These are phyloP conservation scores for Suillus subluteus DNA, from an alignment of 768 basidiomycete species.

Conservation along the genomic window DNA sequence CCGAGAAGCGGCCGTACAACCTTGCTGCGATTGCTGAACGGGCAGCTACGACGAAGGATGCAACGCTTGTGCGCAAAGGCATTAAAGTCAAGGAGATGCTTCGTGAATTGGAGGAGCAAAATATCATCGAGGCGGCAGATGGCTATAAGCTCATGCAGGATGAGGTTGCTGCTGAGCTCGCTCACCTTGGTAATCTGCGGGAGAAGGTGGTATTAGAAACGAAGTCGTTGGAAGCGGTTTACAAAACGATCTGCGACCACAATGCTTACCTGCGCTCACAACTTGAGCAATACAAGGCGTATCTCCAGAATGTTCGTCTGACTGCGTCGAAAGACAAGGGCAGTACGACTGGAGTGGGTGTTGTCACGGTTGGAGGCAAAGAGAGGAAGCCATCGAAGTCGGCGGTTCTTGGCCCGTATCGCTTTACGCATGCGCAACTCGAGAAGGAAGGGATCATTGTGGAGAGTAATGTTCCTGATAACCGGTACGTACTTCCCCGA, in stretches of 20 bases:
- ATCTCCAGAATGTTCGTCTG: conserved; percentile 94
- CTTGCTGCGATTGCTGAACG: conserved; percentile 88
- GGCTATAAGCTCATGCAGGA: conserved; percentile 96
- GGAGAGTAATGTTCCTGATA: conserved; percentile 98
- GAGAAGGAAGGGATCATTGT: conserved; percentile 99
- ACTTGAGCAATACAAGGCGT: conserved; percentile 99
- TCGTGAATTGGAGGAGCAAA: conserved; percentile 89
- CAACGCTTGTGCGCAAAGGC: conserved; percentile 91
- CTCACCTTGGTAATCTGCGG: conserved; percentile 92
- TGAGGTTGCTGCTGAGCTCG: conserved; percentile 93
- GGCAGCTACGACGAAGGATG: conserved; percentile 97
- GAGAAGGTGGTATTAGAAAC: conserved; percentile 96
- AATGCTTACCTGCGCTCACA: conserved; percentile 96
- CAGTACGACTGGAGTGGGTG: conserved; percentile 85
- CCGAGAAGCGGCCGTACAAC: conserved; percentile 88
- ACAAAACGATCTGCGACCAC: conserved; percentile 99
- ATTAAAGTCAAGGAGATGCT: conserved; percentile 99
- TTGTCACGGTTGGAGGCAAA: conserved; percentile 94
- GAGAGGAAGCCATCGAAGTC: conserved; percentile 92
- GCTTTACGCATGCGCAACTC: conserved; percentile 96
- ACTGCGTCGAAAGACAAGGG: conserved; percentile 90
- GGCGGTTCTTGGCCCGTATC: conserved; percentile 90
- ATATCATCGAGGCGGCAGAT: conserved; percentile 81
- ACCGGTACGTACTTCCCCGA: conserved; percentile 59
- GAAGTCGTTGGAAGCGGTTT: conserved; percentile 91